These are phyloP conservation scores for Lichtheimia corymbifera DNA, from an alignment of 371 early-diverging fungal species.

Conservation along the genomic window DNA sequence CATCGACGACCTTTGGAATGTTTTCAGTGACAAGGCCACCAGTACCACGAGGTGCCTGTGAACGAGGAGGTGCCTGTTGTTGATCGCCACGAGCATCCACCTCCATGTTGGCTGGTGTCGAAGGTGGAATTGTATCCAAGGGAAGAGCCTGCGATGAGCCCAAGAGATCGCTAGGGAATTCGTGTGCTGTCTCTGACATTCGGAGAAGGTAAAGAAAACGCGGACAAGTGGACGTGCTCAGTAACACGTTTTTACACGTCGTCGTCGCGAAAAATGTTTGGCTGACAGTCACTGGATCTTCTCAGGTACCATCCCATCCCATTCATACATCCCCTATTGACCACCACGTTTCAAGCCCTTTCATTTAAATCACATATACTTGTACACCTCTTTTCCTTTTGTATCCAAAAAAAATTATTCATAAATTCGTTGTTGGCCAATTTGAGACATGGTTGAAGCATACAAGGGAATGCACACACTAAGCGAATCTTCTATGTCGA, in stretches of 20 bases:
- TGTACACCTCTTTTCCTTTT: too few species aligned
- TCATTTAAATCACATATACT: too few species aligned
- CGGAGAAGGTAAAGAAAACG: constrained; percentile 4
- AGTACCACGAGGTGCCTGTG: constrained; percentile 17
- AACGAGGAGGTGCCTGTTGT: constrained; percentile 16
- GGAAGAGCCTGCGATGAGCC: constrained; percentile 26
- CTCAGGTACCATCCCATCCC: neutral
- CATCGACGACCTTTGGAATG: constrained; percentile 72
- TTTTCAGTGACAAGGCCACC: constrained; percentile 39
- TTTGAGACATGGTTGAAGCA: too few species aligned
- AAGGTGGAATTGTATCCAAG: constrained; percentile 22
- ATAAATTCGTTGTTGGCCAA: too few species aligned
- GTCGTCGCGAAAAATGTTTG: constrained; percentile 14
- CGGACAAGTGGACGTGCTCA: constrained; percentile 12
- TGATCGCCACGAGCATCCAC: constrained; percentile 31
- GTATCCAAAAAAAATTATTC: too few species aligned
- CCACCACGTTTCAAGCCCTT: too few species aligned
- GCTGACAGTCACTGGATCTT: constrained; percentile 3
- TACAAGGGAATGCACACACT: too few species aligned
- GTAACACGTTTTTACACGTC: constrained; percentile 13
- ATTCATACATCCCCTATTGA: too few species aligned
- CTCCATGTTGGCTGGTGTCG: constrained; percentile 34
- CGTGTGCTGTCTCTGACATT: constrained; percentile 27
- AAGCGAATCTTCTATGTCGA: too few species aligned
- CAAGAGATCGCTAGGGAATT: constrained; percentile 20